A percentile compares a stretch with the other conserved stretches of the same genome.
Conservation (phyloP, 2,329 filamentous ascomycete genomes). For the Diplodia sapinea region DNA sequence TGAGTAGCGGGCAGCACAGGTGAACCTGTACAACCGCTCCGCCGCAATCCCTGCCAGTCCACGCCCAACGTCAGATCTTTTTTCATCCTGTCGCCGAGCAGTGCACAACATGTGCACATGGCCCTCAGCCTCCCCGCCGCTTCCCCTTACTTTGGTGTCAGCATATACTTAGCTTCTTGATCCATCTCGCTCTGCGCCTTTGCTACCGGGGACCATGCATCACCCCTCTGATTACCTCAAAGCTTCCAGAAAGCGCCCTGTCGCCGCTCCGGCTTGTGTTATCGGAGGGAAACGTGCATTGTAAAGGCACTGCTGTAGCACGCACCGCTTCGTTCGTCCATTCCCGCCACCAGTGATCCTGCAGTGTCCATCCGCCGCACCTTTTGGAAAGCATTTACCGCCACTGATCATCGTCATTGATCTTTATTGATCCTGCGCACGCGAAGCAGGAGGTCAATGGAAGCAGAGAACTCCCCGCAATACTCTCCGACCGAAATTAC, state of each 20-base stretch:
- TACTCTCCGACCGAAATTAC: background rate
- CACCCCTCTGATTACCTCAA: background rate
- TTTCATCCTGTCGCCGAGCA: conserved; percentile 1
- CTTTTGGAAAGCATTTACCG: background rate
- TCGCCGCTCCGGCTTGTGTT: background rate
- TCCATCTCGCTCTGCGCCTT: conserved; percentile 5
- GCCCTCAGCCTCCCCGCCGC: background rate
- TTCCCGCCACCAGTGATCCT: background rate
- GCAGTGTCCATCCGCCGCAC: background rate
- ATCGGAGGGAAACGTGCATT: background rate
- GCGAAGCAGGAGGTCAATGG: background rate
- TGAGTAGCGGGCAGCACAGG: conserved; percentile 12
- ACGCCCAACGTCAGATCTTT: conserved; percentile 24
- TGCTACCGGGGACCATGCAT: background rate
- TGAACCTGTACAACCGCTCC: background rate
- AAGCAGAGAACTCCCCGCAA: background rate
- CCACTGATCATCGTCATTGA: background rate
- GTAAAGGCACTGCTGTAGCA: background rate
- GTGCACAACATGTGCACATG: conserved; percentile 10
- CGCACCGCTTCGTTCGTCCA: background rate
- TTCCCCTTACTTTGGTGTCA: conserved; percentile 15
- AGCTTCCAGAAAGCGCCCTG: background rate
- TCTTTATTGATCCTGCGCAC: background rate
- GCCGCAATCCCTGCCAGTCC: conserved; percentile 6
- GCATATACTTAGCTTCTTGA: conserved; percentile 18